Evolutionary conservation across 495 filamentous ascomycete species (phyloP).

Genomic region (Daldinia vernicosa): DNA sequence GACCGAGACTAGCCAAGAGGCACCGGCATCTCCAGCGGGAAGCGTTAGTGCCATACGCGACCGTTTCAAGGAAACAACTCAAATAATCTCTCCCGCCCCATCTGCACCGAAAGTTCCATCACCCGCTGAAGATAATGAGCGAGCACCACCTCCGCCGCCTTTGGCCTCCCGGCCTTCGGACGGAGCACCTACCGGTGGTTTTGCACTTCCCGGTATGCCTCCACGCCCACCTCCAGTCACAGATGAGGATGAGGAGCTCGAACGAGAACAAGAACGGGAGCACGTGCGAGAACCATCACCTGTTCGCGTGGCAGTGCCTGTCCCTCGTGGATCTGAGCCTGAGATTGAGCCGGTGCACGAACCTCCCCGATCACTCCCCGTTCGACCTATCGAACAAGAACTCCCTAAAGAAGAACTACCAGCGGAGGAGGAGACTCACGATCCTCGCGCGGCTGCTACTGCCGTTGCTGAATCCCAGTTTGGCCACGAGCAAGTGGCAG

Average conservation of each 20-base stretch:
- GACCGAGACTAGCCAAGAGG: conserved; percentile 52
- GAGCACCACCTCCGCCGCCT: conserved; percentile 66
- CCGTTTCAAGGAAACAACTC: conserved; percentile 74
- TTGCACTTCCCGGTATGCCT: conserved; percentile 80
- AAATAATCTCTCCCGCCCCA: conserved; percentile 64
- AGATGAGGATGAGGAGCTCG: conserved; percentile 60
- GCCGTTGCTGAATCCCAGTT: conserved; percentile 57
- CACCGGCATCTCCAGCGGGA: conserved; percentile 55
- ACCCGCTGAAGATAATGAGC: conserved; percentile 50
- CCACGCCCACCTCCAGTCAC: conserved; percentile 63
- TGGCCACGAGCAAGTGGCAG: conserved; percentile 43
- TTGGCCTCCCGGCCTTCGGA: conserved; percentile 63
- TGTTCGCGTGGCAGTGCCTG: conserved; percentile 86
- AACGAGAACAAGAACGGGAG: conserved; percentile 45
- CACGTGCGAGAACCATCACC: conserved; percentile 69
- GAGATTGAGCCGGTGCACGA: conserved; percentile 62
- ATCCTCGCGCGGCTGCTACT: conserved; percentile 69
- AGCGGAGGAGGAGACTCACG: conserved; percentile 68
- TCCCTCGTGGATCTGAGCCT: conserved; percentile 68
- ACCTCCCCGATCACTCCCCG: conserved; percentile 55
- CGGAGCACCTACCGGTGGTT: conserved; percentile 59
- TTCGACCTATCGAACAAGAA: conserved; percentile 63
- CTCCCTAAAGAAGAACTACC: conserved; percentile 70
- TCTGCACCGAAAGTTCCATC: conserved; percentile 49
- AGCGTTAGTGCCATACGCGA: conserved; percentile 77